phyloP scores from a whole-genome alignment of 1,284 basidiomycete species.

The Austroboletus sp. region DNA sequence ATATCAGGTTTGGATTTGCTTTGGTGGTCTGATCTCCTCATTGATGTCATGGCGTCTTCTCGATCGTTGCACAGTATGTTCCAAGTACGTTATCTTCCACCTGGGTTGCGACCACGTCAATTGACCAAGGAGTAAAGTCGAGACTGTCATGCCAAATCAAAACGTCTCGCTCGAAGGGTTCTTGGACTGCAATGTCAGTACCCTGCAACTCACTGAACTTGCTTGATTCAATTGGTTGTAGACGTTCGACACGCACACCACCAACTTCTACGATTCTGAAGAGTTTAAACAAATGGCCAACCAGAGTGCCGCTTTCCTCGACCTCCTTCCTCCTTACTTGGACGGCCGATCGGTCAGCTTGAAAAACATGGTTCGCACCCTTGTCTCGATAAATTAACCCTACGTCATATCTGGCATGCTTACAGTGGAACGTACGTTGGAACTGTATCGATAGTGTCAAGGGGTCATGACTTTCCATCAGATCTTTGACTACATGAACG shows the following conservation, averaged over 20 bases:
- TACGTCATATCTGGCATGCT: conserved; percentile 7
- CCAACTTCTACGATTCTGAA: conserved; percentile 46
- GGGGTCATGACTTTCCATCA: conserved; percentile 21
- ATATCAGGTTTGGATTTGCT: conserved; percentile 47
- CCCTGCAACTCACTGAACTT: not conserved
- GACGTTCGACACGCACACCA: conserved; percentile 49
- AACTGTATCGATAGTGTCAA: not conserved
- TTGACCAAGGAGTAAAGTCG: conserved; percentile 42
- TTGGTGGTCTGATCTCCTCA: not conserved
- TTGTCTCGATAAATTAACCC: not conserved
- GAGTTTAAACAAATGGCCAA: conserved; percentile 48
- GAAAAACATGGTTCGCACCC: conserved; percentile 53
- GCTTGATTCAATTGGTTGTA: conserved; percentile 18
- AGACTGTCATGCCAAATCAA: conserved; percentile 57
- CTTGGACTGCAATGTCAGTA: conserved; percentile 52
- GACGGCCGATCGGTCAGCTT: conserved; percentile 53
- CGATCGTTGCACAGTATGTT: conserved; percentile 40
- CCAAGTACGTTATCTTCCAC: conserved; percentile 48
- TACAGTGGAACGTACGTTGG: conserved; percentile 55
- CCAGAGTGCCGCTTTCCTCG: conserved; percentile 51
- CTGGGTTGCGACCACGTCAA: conserved; percentile 19
- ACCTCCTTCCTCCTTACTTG: conserved; percentile 47
- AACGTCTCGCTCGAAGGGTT: conserved; percentile 60
- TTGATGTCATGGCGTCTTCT: not conserved
- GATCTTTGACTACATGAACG: conserved; percentile 73